Evolutionary conservation across 2,329 filamentous ascomycete species (phyloP), one percentile per base, ranked within the genome.

Genomic region (Zymoseptoria ardabiliae): DNA sequence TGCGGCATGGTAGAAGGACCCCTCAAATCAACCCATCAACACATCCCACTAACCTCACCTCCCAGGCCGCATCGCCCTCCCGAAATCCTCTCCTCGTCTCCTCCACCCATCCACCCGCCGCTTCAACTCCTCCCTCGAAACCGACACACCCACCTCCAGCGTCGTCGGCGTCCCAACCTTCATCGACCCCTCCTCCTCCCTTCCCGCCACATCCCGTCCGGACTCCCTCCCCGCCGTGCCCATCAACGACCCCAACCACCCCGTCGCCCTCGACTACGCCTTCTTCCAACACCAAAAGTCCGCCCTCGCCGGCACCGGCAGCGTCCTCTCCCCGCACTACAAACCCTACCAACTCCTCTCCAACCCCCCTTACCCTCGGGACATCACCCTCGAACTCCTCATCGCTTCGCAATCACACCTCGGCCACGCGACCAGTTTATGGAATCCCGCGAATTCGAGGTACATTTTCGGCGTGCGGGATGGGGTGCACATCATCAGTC

Each of bases 391-490:
- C 61, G 92, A 97, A 78, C 82, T 96, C 62, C 84, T 99, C 63
- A 87, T 96, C 80, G 90, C 91, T 52, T 86, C 88, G 30, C 91
- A 96, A 77, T 85, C 85, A 57, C 91, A 96, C 76, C 85, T 97
- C 74, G 94, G 94, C 63, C 94, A 99, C 77, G 84, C 89, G 70
- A 93, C 89, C 0, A 90, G 90, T 62, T 82, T 92, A 54, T 99
- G 94, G 94, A 96, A 99, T 76, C 92, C 94, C 10, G 87, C 85
- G 56, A 99, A 97, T 78, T 87, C 91, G 65, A 85, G 89, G 66
- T 97, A 97, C 77, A 97, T 99, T 73, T 92, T 90, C 73, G 94
- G 94, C 68, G 84, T 96, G 62, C 83, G 94, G 51, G 84, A 94
- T 66, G 91, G 89, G 17, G 71, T 72, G 19, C 70, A 72, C 58